Percentiles rank a stretch among this genome's conserved stretches.
Evolutionary conservation across 2,329 filamentous ascomycete genomes (phyloP).

Genomic region (Cordyceps fumosorosea): DNA sequence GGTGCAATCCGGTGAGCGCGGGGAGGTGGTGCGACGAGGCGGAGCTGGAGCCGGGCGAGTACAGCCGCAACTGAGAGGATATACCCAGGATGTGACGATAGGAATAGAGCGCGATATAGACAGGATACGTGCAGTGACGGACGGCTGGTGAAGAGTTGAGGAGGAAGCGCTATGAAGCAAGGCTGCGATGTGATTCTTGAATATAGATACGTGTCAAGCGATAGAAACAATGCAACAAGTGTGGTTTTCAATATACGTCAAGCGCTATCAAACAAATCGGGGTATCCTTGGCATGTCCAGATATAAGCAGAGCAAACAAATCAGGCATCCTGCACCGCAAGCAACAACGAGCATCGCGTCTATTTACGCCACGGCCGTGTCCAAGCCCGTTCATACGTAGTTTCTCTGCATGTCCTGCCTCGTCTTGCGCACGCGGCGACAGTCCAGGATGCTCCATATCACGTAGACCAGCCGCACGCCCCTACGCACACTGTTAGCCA

Average conservation of each 20-base stretch:
- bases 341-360: too few relatives aligned
- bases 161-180: too few relatives aligned
- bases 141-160: too few relatives aligned
- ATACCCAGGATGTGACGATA: too few relatives aligned
- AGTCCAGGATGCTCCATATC: constrained; percentile 4
- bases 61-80: constrained; percentile 15
- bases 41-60: constrained; percentile 18
- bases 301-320: neutral
- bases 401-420: neutral
- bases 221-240: neutral
- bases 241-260: neutral
- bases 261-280: neutral
- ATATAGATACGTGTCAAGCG: neutral
- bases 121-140: too few relatives aligned
- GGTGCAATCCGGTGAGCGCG: constrained; percentile 27
- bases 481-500: neutral
- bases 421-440: constrained; percentile 1
- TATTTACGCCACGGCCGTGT: too few relatives aligned
- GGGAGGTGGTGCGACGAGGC: constrained; percentile 16
- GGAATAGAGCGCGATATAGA: too few relatives aligned
- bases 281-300: constrained; percentile 1
- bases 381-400: neutral
- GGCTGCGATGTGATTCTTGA: too few relatives aligned
- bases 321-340: too few relatives aligned
- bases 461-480: constrained; percentile 1